These are phyloP conservation scores for Populus hybrid DNA, from an alignment of 441 rosid genomes.

Conservation along the genomic window DNA sequence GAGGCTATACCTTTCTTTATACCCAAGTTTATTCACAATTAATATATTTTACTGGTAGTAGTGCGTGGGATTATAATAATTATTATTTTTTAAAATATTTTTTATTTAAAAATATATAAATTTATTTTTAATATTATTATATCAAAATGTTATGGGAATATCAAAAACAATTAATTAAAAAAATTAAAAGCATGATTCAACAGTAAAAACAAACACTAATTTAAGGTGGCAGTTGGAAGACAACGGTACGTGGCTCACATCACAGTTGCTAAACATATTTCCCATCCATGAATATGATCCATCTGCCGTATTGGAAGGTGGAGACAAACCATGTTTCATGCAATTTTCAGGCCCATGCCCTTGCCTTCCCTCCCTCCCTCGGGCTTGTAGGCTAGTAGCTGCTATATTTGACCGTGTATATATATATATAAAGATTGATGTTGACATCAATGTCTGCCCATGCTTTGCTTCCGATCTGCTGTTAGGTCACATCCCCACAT, in stretches of 20 bases:
- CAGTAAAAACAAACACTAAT: too few species aligned
- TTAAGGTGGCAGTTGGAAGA: conserved; percentile 18
- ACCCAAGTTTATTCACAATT: background rate
- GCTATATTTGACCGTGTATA: conserved; percentile 42
- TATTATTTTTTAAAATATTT: too few species aligned
- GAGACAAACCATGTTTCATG: conserved; percentile 26
- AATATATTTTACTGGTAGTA: too few species aligned
- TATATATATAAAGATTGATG: background rate
- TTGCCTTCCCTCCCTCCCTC: background rate
- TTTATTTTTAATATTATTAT: rapidly evolving
- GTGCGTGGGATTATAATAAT: too few species aligned
- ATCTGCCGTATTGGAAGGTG: conserved; percentile 5
- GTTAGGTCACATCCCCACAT: conserved; percentile 20
- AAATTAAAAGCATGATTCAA: too few species aligned
- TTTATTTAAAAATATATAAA: too few species aligned
- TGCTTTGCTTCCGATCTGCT: background rate
- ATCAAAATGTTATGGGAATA: too few species aligned
- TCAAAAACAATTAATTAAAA: too few species aligned
- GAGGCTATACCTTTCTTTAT: conserved; percentile 1
- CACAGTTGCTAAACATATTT: conserved; percentile 16
- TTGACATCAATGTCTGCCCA: conserved; percentile 15
- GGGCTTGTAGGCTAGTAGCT: conserved; percentile 31
- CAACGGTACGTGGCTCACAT: conserved; percentile 40
- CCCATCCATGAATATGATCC: conserved; percentile 26
- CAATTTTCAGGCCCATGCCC: conserved; percentile 30